Evolutionary conservation across 2,329 filamentous ascomycete species (phyloP).

Genomic region (Fusarium torulosum): DNA sequence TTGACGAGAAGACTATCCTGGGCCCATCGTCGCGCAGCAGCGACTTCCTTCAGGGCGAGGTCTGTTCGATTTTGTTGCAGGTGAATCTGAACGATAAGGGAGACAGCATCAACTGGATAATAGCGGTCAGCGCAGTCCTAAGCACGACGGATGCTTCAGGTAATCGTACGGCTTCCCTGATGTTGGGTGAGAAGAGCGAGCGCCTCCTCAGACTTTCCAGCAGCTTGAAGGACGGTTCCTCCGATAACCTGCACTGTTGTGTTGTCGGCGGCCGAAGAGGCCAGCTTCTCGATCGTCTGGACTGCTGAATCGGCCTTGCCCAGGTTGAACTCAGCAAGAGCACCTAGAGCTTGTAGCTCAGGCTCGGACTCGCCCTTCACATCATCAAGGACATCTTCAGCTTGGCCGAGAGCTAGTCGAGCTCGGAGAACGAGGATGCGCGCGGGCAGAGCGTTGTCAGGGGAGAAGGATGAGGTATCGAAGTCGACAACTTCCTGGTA

Average conservation of each 20-base stretch:
- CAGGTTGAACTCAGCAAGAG: slow-evolving; percentile 75
- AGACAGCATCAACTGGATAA: slow-evolving; percentile 76
- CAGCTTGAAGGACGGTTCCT: slow-evolving; percentile 84
- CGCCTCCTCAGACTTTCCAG: slow-evolving; percentile 87
- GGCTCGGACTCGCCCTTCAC: slow-evolving; percentile 75
- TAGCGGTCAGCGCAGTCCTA: slow-evolving; percentile 43
- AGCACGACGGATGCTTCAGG: not conserved
- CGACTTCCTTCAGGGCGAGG: slow-evolving; percentile 89
- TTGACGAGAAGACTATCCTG: slow-evolving; percentile 96
- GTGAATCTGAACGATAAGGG: slow-evolving; percentile 91
- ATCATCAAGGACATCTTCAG: slow-evolving; percentile 77
- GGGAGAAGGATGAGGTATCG: slow-evolving; percentile 81
- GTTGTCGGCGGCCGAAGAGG: slow-evolving; percentile 77
- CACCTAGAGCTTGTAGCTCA: slow-evolving; percentile 81
- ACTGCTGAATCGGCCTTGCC: slow-evolving; percentile 74
- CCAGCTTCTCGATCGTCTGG: slow-evolving; percentile 74
- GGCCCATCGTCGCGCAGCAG: slow-evolving; percentile 89
- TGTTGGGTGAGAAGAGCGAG: slow-evolving; percentile 83
- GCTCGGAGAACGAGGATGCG: slow-evolving; percentile 84
- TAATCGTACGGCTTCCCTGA: slow-evolving; percentile 81
- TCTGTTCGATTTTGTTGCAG: slow-evolving; percentile 92
- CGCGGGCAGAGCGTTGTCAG: slow-evolving; percentile 81
- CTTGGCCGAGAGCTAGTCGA: slow-evolving; percentile 84
- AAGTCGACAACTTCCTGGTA: slow-evolving; percentile 89
- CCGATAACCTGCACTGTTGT: slow-evolving; percentile 82